Base-by-base conservation (phyloP, 768 basidiomycete genomes). In the Mycena haematopus region DNA sequence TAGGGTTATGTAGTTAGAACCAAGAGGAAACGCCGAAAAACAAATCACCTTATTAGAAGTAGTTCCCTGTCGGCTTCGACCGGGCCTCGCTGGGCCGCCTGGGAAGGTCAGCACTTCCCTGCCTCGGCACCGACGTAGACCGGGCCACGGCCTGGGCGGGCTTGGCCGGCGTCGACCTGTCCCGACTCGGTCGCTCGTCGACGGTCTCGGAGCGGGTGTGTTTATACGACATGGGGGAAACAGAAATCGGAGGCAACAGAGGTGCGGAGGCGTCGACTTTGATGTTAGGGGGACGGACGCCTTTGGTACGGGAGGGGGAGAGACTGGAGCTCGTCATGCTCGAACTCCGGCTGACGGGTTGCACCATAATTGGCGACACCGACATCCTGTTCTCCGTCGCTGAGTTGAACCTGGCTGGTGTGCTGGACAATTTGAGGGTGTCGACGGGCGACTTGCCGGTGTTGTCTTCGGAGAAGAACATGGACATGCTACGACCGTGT, bases 341-440 rank as follows among this genome's bases (percentile, higher is more conserved):
- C 29, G 50, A 22, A 17, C n/a, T 58, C 21, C 56, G 58, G 11
- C 7, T 13, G n/a, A 60, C 53, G 9, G 64, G 64, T 24, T 57
- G 22, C 17, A 57, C 58, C 7, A 58, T 36, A 2, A 56, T 27
- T 33, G 57, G 62, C 40, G 58, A 29, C 15, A 25, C n/a, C 17
- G 40, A 29, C 9, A 29, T 8, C 15, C 25, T 19, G 40, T 56
- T 57, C 42, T 15, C 22, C n/a, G 44, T 40, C 25, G 24, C 36
- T 15, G 49, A 29, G 9, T 24, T 49, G 57, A 56, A 60, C 29
- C 52, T 27, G 2, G 25, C 54, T 5, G 65, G 58, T 1, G 61
- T 56, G 46, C 65, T 63, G 51, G 65, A 67, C 27, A 67, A 10
- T 13, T 67, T 49, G 65, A 67, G 60, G 19, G 65, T 67, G 17